Evolutionary conservation across 208 protist genomes (phyloP).

Genomic region (Leishmania lainsoni): DNA sequence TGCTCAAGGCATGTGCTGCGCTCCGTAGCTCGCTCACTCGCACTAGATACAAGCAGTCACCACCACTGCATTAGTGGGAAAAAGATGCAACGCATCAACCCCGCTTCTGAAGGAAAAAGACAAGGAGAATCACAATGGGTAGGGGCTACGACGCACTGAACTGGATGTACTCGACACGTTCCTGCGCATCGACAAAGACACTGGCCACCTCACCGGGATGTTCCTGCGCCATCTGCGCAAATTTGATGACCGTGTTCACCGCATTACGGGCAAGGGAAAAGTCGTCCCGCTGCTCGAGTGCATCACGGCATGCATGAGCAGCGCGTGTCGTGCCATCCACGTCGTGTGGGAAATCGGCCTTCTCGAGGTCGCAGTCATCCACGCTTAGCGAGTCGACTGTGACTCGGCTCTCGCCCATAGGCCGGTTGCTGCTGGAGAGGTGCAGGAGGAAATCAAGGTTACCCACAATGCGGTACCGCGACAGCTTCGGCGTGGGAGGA

Average conservation of each 20-base stretch:
- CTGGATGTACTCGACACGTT: conserved; percentile 26
- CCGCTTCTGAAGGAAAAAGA: not conserved
- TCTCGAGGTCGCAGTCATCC: not conserved
- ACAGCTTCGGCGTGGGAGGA: not conserved
- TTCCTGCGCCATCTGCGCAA: conserved; percentile 27
- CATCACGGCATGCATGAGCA: conserved; percentile 18
- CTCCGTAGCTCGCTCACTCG: not conserved
- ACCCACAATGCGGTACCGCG: conserved; percentile 16
- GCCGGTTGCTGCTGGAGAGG: conserved; percentile 8
- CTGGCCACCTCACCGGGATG: conserved; percentile 26
- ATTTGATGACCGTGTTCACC: conserved; percentile 36
- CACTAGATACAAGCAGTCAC: not conserved
- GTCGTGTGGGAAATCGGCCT: not conserved
- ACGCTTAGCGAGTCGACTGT: not conserved
- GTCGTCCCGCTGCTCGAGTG: conserved; percentile 36
- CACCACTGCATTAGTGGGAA: not conserved
- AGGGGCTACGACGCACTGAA: conserved; percentile 16
- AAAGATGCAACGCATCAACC: not conserved
- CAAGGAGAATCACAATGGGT: not conserved
- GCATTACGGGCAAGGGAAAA: conserved; percentile 31
- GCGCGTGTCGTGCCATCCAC: not conserved
- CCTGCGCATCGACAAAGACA: conserved; percentile 17
- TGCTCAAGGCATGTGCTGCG: not conserved
- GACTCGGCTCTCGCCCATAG: conserved; percentile 8
- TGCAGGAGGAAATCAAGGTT: conserved; percentile 30